A percentile compares a stretch with the other conserved stretches of the same genome.
Evolutionary conservation across 306 rosid genomes (phyloP).

Genomic region (Bauhinia variegata): DNA sequence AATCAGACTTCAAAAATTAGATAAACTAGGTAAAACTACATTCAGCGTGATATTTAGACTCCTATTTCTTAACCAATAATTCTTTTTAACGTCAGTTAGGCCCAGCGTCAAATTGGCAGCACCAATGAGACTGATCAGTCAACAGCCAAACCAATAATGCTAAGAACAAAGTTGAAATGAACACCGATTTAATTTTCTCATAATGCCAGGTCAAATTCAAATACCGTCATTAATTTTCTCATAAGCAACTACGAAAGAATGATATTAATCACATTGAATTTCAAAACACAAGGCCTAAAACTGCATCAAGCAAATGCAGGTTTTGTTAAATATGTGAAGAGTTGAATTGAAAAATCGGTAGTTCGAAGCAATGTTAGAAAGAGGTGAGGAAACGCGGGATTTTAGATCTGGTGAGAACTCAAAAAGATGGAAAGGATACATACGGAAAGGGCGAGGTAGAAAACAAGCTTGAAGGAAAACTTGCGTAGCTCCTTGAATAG

Average conservation of each 20-base stretch:
- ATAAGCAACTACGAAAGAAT: not conserved
- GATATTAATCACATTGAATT: not conserved
- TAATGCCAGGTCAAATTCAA: not conserved
- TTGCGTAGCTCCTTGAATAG: slow-evolving; percentile 99
- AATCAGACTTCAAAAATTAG: slow-evolving; percentile 9
- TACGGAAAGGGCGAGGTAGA: slow-evolving; percentile 93
- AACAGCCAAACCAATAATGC: not conserved
- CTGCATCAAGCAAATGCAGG: not conserved
- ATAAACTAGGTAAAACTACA: slow-evolving; percentile 15
- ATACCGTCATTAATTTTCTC: not conserved
- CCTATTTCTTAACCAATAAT: not conserved
- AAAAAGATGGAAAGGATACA: slow-evolving; percentile 30
- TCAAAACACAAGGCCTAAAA: not conserved
- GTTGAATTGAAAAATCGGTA: slow-evolving; percentile 6
- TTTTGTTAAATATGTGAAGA: not conserved
- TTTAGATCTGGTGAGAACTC: slow-evolving; percentile 21
- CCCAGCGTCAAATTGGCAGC: slow-evolving; percentile 11
- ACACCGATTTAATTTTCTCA: too few relatives aligned
- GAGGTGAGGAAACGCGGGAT: slow-evolving; percentile 5
- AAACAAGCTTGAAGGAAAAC: slow-evolving; percentile 98
- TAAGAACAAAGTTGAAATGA: not conserved
- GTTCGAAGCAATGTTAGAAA: not conserved
- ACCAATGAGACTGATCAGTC: slow-evolving; percentile 17
- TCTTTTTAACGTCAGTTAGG: not conserved
- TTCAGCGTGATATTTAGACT: not conserved